phyloP scores from a whole-genome alignment of 2,329 filamentous ascomycete genomes.

The Ascochyta koolunga region DNA sequence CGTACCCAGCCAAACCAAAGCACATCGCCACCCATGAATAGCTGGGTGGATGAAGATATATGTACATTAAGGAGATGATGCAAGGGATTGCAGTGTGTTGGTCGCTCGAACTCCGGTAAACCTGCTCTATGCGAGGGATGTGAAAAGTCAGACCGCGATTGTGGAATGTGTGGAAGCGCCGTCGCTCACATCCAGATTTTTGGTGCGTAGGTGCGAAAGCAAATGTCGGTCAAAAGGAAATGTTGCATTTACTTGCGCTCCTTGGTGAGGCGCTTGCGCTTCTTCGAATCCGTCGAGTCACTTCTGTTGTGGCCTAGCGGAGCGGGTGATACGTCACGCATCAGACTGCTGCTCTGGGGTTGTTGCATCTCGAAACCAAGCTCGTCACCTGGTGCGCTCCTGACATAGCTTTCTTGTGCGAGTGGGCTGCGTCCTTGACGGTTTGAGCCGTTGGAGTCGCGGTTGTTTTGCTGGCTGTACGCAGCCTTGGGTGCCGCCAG shows the following conservation, averaged over 20 bases:
- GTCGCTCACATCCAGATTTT: slow-evolving; percentile 17
- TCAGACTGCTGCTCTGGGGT: slow-evolving; percentile 41
- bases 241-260: slow-evolving; percentile 29
- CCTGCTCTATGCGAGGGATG: slow-evolving; percentile 15
- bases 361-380: slow-evolving; percentile 45
- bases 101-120: slow-evolving; percentile 17
- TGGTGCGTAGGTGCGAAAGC: slow-evolving; percentile 9
- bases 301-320: slow-evolving; percentile 40
- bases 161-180: slow-evolving; percentile 12
- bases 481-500: slow-evolving; percentile 41
- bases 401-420: slow-evolving; percentile 52
- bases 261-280: slow-evolving; percentile 47
- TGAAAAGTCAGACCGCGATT: slow-evolving; percentile 15
- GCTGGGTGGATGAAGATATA: slow-evolving; percentile 11
- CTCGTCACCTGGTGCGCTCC: slow-evolving; percentile 40
- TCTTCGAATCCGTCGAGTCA: slow-evolving; percentile 43
- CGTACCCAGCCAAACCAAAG: slow-evolving; percentile 12
- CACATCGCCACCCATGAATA: neutral
- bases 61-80: slow-evolving; percentile 22
- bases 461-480: slow-evolving; percentile 29
- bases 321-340: slow-evolving; percentile 44
- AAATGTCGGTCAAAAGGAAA: slow-evolving; percentile 9
- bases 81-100: slow-evolving; percentile 13
- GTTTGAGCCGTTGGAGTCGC: slow-evolving; percentile 16
- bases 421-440: slow-evolving; percentile 54